Percentiles rank a stretch among this genome's conserved stretches.
These are phyloP conservation scores for Ophiostoma ulmi DNA, from an alignment of 2,329 filamentous ascomycete species.

Conservation along the genomic window DNA sequence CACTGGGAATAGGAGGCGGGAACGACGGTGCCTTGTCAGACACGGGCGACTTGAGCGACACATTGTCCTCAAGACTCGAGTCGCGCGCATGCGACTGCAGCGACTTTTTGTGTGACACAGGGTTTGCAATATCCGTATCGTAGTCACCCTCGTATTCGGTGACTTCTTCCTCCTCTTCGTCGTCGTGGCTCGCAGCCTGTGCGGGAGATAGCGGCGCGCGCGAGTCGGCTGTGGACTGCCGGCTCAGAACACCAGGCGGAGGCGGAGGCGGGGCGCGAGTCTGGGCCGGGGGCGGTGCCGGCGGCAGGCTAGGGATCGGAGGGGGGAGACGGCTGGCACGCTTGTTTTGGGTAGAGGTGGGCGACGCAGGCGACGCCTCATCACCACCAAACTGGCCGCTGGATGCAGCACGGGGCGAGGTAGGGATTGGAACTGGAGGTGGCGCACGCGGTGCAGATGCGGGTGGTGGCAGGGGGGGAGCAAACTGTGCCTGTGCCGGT, in stretches of 20 bases:
- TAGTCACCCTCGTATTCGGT: slow-evolving; percentile 98
- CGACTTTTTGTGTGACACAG: slow-evolving; percentile 88
- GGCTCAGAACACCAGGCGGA: slow-evolving; percentile 51
- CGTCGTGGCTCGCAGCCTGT: slow-evolving; percentile 43
- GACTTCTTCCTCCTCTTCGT: slow-evolving; percentile 70
- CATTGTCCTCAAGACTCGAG: slow-evolving; percentile 67
- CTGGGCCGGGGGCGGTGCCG: slow-evolving; percentile 45
- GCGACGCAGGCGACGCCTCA: slow-evolving; percentile 38
- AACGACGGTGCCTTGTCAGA: slow-evolving; percentile 41
- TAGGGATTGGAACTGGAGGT: slow-evolving; percentile 34
- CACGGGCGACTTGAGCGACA: slow-evolving; percentile 53
- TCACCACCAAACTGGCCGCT: slow-evolving; percentile 36
- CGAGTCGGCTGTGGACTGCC: slow-evolving; percentile 56
- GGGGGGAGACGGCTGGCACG: slow-evolving; percentile 54
- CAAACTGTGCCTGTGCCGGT: slow-evolving; percentile 34
- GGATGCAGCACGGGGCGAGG: slow-evolving; percentile 36
- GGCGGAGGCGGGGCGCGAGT: slow-evolving; percentile 63
- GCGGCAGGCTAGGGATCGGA: slow-evolving; percentile 55
- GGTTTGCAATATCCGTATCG: slow-evolving; percentile 93
- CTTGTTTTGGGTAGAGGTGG: slow-evolving; percentile 40
- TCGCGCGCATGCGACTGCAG: slow-evolving; percentile 76
- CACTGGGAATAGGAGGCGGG: slow-evolving; percentile 55
- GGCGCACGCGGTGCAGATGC: slow-evolving; percentile 39
- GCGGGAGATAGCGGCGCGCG: slow-evolving; percentile 40
- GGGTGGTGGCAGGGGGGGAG: slow-evolving; percentile 45